Evolutionary conservation across 129 eudicot species (phyloP), one percentile per base, ranked within the genome.

Genomic region (Artemisia argyi): DNA sequence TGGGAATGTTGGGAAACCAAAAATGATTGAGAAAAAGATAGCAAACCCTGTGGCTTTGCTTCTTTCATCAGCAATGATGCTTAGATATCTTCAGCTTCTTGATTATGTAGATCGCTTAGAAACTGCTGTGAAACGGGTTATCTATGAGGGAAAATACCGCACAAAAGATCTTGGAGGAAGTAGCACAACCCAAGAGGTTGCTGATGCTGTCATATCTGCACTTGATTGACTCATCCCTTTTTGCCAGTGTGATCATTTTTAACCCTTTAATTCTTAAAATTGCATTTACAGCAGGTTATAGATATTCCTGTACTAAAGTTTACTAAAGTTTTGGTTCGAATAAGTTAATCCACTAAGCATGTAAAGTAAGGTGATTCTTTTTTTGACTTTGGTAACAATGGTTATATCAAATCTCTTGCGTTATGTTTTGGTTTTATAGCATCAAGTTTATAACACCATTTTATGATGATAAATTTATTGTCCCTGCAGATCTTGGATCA

Each of bases 1-100:
- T 5, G 97, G 97, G 49, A 91, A 91, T 68, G 97, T 91, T 13
- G 97, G 97, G 4, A 85, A 83, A 68, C 82, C 73, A 58, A 82
- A 81, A 62, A 26, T 88, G 70, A 53, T 88, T 19, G 90, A 81
- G 68, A 81, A 91, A 72, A 91, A 80, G 76, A 88, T 78, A 79
- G 97, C 97, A 39, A 91, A 91, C 60, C 97, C 97, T 1, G 85
- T 91, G 51, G 97, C 97, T 61, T 60, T 91, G 32, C 89, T 91
- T 20, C 95, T 91, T 72, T 91, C 97, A 11, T 85, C 97, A 46
- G 94, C 95, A 66, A 90, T 90, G 97, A 90, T 90, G 97, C 80
- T 90, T 17, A 81, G 97, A 78, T 95, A 91, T 76, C 82, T 91
- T 28, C 90, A 88, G 79, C 88, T 91, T 61, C 95, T 95, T 7